Evolutionary conservation across 2,329 filamentous ascomycete species (phyloP).

Genomic region (Gliomastix tumulicola): DNA sequence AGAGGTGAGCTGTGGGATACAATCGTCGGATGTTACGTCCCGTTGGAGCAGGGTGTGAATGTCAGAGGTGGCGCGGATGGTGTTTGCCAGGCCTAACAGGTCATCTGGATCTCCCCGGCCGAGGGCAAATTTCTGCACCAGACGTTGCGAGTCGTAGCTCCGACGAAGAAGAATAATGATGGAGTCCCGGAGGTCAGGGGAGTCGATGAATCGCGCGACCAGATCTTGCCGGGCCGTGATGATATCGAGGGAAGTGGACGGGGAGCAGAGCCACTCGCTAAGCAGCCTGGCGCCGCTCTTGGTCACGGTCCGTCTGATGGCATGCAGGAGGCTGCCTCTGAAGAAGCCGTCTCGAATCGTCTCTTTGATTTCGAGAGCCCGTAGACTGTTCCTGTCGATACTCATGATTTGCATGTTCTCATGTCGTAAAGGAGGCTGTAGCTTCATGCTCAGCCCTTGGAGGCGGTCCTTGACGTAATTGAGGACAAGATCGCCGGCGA

Average conservation of each 20-base stretch:
- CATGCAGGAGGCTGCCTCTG: slow-evolving; percentile 81
- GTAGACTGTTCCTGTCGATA: slow-evolving; percentile 87
- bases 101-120: slow-evolving; percentile 91
- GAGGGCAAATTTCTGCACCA: slow-evolving; percentile 91
- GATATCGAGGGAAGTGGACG: slow-evolving; percentile 75
- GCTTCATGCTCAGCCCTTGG: slow-evolving; percentile 68
- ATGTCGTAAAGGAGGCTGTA: slow-evolving; percentile 75
- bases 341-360: slow-evolving; percentile 76
- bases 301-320: slow-evolving; percentile 83
- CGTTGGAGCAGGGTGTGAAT: slow-evolving; percentile 45
- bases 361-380: slow-evolving; percentile 80
- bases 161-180: slow-evolving; percentile 61
- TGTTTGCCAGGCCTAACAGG: slow-evolving; percentile 73
- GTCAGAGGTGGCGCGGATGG: slow-evolving; percentile 66
- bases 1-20: slow-evolving; percentile 36
- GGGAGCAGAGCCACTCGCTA: slow-evolving; percentile 78
- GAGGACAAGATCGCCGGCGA: slow-evolving; percentile 73
- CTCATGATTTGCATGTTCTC: slow-evolving; percentile 72
- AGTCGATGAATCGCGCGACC: slow-evolving; percentile 65
- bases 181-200: slow-evolving; percentile 62
- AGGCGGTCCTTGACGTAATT: slow-evolving; percentile 77
- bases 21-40: slow-evolving; percentile 9
- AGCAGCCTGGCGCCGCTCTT: slow-evolving; percentile 84
- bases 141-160: slow-evolving; percentile 78
- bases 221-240: slow-evolving; percentile 79